Conservation (phyloP, 805 yeast genomes). For the Saccharomycopsis schoenii region DNA sequence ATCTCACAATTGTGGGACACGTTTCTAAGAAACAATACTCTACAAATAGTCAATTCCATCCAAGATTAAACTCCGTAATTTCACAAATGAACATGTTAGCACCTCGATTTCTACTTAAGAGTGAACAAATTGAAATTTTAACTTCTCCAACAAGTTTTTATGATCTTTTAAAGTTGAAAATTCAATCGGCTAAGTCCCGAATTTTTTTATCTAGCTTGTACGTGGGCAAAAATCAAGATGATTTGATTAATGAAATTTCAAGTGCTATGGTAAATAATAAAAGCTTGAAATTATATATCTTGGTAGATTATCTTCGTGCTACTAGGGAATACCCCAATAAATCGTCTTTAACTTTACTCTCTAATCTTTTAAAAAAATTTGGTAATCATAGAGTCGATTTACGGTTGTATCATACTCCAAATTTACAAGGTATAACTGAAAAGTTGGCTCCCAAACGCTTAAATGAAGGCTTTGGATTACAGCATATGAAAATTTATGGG, state of each 20-base stretch:
- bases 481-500: slow-evolving; percentile 96
- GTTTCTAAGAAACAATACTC: not conserved
- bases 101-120: slow-evolving; percentile 53
- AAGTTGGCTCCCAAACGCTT: slow-evolving; percentile 66
- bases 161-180: slow-evolving; percentile 48
- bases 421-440: slow-evolving; percentile 57
- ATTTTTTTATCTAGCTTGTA: slow-evolving; percentile 80
- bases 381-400: slow-evolving; percentile 60
- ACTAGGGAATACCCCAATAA: slow-evolving; percentile 82
- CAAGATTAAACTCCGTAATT: slow-evolving; percentile 33
- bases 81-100: slow-evolving; percentile 52
- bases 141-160: slow-evolving; percentile 69
- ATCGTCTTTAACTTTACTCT: slow-evolving; percentile 69
- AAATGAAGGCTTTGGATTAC: slow-evolving; percentile 87
- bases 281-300: slow-evolving; percentile 55
- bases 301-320: slow-evolving; percentile 84
- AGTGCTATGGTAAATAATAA: slow-evolving; percentile 51
- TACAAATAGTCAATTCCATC: slow-evolving; percentile 28
- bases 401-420: slow-evolving; percentile 85
- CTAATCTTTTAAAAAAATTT: slow-evolving; percentile 47
- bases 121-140: slow-evolving; percentile 51
- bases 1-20: not conserved
- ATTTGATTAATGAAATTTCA: slow-evolving; percentile 54
- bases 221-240: slow-evolving; percentile 74
- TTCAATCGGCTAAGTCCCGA: slow-evolving; percentile 48